Evolutionary conservation across 495 filamentous ascomycete species (phyloP).

Genomic region (Ramalina intermedia): DNA sequence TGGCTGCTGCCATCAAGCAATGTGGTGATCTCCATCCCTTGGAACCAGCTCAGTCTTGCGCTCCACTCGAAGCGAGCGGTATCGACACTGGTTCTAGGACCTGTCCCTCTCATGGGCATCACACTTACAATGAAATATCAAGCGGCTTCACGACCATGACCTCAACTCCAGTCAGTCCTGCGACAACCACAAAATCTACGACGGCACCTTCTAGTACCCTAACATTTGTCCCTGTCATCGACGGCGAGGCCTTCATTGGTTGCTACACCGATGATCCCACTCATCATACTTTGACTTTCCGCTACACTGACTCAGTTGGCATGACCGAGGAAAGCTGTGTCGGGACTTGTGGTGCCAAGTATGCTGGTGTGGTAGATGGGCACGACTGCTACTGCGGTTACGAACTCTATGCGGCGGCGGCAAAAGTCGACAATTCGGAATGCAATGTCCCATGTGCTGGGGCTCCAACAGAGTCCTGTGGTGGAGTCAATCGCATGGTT

Average conservation of each 20-base stretch:
- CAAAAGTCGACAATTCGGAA: not conserved
- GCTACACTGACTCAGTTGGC: not conserved
- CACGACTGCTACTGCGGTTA: slow-evolving; percentile 1
- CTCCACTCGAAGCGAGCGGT: slow-evolving; percentile 15
- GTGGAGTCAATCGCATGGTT: not conserved
- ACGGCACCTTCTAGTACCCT: not conserved
- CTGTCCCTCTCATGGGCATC: slow-evolving; percentile 15
- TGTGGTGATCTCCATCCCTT: slow-evolving; percentile 16
- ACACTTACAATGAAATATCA: slow-evolving; percentile 21
- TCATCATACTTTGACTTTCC: too few species aligned
- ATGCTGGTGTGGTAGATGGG: not conserved
- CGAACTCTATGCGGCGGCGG: not conserved
- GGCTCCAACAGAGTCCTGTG: not conserved
- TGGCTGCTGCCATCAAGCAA: slow-evolving; percentile 20
- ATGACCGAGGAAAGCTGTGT: not conserved
- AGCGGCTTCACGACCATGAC: not conserved
- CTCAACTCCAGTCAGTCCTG: not conserved
- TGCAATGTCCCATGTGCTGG: not conserved
- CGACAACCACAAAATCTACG: not conserved
- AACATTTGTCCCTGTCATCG: not conserved
- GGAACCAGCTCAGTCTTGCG: slow-evolving; percentile 18
- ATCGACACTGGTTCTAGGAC: slow-evolving; percentile 7
- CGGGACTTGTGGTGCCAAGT: not conserved
- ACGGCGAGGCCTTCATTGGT: not conserved
- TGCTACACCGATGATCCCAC: not conserved